These are phyloP conservation scores for Euphorbia tirucalli DNA, from an alignment of 345 rosid genomes.

Conservation along the genomic window DNA sequence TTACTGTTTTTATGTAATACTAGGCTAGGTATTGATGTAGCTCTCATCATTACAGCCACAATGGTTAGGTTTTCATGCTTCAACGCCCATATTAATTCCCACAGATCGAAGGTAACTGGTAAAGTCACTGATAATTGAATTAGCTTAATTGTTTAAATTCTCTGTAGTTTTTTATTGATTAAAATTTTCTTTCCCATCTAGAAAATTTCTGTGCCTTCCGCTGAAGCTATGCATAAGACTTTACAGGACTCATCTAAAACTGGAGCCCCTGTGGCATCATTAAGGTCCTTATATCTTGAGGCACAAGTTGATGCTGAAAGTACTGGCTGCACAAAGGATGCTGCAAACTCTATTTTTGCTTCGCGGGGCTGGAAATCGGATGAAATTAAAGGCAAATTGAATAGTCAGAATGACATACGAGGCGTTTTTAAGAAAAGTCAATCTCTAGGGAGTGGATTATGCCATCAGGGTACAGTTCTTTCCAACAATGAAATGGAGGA, in stretches of 20 bases:
- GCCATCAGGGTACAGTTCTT: constrained; percentile 39
- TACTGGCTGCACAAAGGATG: constrained; percentile 26
- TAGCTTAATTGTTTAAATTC: constrained; percentile 6
- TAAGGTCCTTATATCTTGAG: constrained; percentile 32
- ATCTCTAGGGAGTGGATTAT: constrained; percentile 63
- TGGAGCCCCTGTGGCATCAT: constrained; percentile 31
- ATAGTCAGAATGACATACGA: constrained; percentile 23
- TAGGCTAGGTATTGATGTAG: constrained; percentile 38
- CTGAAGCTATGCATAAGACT: constrained; percentile 41
- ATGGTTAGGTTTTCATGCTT: constrained; percentile 98
- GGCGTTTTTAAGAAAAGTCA: constrained; percentile 58
- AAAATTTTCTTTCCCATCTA: constrained; percentile 22
- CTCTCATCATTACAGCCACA: constrained; percentile 19
- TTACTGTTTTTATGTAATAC: constrained; percentile 15
- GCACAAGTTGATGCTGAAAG: constrained; percentile 28
- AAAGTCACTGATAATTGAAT: constrained; percentile 18
- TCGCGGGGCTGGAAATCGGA: constrained; percentile 54
- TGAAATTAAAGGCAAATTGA: constrained; percentile 38
- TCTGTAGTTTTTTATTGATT: constrained; percentile 12
- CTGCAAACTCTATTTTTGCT: constrained; percentile 26
- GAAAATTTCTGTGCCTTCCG: constrained; percentile 39
- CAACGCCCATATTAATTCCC: constrained; percentile 46
- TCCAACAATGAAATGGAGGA: constrained; percentile 41
- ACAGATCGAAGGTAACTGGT: constrained; percentile 61
- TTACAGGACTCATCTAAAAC: constrained; percentile 40